phyloP scores from a whole-genome alignment of 2,329 filamentous ascomycete genomes.

The Penicillium concentricum region DNA sequence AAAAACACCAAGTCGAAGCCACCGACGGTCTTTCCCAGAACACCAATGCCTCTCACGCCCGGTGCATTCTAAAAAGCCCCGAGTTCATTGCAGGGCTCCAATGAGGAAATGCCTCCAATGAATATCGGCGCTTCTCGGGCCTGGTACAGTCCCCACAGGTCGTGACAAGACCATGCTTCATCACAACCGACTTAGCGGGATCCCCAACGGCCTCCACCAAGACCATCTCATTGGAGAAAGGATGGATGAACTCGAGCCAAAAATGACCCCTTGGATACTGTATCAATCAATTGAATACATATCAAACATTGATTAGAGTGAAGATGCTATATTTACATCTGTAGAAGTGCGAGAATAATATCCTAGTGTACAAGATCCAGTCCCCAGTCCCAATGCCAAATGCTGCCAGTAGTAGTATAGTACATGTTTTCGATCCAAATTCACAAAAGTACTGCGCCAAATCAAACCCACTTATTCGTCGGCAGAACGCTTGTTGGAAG shows the following conservation, averaged over 20 bases:
- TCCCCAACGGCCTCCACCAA: neutral
- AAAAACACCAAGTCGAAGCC: neutral
- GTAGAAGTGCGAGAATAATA: constrained; percentile 17
- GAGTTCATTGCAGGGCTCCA: neutral
- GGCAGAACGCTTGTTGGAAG: constrained; percentile 36
- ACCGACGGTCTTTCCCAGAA: neutral
- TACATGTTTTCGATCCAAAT: constrained; percentile 8
- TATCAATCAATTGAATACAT: neutral
- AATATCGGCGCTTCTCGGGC: too few relatives aligned
- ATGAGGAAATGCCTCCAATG: too few relatives aligned
- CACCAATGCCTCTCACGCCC: neutral
- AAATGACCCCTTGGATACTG: neutral
- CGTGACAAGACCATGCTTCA: neutral
- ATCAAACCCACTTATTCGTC: constrained; percentile 11
- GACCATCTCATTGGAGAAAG: neutral
- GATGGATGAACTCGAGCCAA: neutral
- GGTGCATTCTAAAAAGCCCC: neutral
- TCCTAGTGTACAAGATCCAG: constrained; percentile 18
- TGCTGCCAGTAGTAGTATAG: constrained; percentile 15
- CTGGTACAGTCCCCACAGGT: neutral
- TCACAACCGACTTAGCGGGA: neutral
- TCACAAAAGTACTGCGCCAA: neutral
- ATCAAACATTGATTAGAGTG: constrained; percentile 17
- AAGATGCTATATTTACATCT: constrained; percentile 26
- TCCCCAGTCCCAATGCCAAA: constrained; percentile 12